Evolutionary conservation across 2,329 filamentous ascomycete species (phyloP).

Genomic region (Periconia sp.): DNA sequence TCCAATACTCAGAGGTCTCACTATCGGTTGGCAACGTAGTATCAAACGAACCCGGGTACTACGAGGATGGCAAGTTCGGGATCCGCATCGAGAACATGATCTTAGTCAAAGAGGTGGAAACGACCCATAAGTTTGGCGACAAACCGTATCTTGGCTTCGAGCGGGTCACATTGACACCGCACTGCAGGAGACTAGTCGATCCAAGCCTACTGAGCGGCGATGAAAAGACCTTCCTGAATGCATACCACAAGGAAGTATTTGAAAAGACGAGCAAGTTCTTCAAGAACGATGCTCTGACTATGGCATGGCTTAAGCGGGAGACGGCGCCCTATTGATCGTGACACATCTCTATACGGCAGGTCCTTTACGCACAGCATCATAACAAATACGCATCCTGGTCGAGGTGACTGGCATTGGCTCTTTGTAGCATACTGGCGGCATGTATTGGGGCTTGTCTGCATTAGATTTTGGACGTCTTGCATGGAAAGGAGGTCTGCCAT

Average conservation of each 20-base stretch:
- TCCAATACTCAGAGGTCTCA: slow-evolving; percentile 89
- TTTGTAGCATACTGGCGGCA: no score
- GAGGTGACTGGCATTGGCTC: no score
- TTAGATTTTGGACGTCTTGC: no score
- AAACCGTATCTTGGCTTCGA: slow-evolving; percentile 96
- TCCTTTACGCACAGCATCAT: no score
- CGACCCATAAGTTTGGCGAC: slow-evolving; percentile 86
- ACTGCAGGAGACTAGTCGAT: slow-evolving; percentile 89
- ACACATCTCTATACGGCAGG: no score
- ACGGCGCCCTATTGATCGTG: slow-evolving; percentile 64
- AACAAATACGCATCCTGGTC: no score
- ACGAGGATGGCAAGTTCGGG: slow-evolving; percentile 93
- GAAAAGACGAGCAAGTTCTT: slow-evolving; percentile 83
- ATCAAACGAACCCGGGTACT: slow-evolving; percentile 95
- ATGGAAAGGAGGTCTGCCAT: no score
- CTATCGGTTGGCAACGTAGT: slow-evolving; percentile 92
- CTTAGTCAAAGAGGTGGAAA: slow-evolving; percentile 87
- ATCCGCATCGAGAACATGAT: slow-evolving; percentile 97
- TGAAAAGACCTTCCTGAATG: slow-evolving; percentile 87
- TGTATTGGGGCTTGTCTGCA: no score
- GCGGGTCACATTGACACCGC: slow-evolving; percentile 95
- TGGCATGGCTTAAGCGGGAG: slow-evolving; percentile 85
- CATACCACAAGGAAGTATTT: slow-evolving; percentile 80
- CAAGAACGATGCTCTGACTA: slow-evolving; percentile 71
- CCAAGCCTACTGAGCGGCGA: slow-evolving; percentile 69